phyloP scores from a whole-genome alignment of 2,329 filamentous ascomycete genomes.

The Fonsecaea multimorphosa region DNA sequence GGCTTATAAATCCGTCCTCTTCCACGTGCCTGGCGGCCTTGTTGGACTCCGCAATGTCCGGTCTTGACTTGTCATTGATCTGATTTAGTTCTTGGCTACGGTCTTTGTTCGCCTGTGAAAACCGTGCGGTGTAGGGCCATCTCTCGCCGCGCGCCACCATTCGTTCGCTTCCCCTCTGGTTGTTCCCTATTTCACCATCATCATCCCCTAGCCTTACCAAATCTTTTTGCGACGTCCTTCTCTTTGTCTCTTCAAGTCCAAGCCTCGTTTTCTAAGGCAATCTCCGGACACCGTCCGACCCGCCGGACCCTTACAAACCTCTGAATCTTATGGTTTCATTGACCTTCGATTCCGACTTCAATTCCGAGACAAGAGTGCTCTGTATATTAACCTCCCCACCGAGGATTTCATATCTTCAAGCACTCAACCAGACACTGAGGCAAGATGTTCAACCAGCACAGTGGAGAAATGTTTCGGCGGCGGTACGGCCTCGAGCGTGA shows the following conservation, averaged over 20 bases:
- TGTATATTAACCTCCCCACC: not conserved
- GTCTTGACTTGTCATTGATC: not conserved
- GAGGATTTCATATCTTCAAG: not conserved
- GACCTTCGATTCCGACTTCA: no score
- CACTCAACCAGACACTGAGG: not conserved
- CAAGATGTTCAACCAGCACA: constrained; percentile 33
- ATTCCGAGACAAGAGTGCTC: not conserved
- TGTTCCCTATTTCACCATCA: not conserved
- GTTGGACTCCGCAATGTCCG: constrained; percentile 14
- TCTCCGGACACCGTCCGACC: not conserved
- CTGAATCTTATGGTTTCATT: not conserved
- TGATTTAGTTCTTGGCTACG: not conserved
- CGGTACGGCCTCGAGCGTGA: constrained; percentile 28
- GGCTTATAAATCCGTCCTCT: constrained; percentile 14
- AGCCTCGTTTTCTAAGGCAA: not conserved
- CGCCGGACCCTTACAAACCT: not conserved
- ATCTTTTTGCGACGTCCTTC: not conserved
- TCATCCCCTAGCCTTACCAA: constrained; percentile 2
- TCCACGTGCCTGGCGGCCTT: constrained; percentile 11
- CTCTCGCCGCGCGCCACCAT: constrained; percentile 9
- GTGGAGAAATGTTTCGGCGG: constrained; percentile 29
- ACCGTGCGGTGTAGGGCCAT: not conserved
- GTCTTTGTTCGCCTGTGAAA: not conserved
- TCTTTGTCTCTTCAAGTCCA: not conserved
- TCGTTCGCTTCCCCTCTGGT: constrained; percentile 10